phyloP scores from a whole-genome alignment of 305 asterid genomes.

The Coffea humblotiana region DNA sequence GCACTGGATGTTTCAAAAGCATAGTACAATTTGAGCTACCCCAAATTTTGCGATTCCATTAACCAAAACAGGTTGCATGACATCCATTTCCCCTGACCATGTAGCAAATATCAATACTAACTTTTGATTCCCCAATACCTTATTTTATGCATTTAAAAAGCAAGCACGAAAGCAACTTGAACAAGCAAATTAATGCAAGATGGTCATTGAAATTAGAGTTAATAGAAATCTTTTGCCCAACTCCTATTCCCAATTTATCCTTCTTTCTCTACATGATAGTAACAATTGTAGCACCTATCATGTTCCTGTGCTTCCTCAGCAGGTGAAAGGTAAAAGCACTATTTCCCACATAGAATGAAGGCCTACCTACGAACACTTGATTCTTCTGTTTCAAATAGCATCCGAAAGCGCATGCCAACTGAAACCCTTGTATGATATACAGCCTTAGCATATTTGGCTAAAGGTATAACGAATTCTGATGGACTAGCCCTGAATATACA shows the following conservation, averaged over 20 bases:
- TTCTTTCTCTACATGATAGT: background rate
- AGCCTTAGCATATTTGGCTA: constrained; percentile 42
- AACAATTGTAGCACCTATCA: background rate
- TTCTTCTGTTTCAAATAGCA: constrained; percentile 53
- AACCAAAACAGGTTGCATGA: background rate
- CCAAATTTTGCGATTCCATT: background rate
- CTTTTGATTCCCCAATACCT: background rate
- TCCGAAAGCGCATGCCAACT: constrained; percentile 53
- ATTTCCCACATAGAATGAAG: background rate
- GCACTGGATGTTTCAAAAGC: background rate
- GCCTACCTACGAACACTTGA: constrained; percentile 49
- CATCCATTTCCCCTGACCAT: background rate
- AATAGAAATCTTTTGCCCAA: background rate
- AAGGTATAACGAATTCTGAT: constrained; percentile 45
- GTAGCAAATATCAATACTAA: background rate
- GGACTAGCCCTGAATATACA: constrained; percentile 42
- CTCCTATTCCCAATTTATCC: background rate
- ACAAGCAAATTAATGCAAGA: background rate
- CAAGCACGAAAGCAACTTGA: too few species aligned
- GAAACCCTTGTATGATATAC: constrained; percentile 45
- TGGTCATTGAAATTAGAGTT: background rate
- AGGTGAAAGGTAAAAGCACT: background rate
- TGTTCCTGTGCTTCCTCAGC: background rate
- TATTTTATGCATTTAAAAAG: background rate
- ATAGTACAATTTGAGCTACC: background rate